These are phyloP conservation scores for Niveomyces coronatus DNA, from an alignment of 2,329 filamentous ascomycete species.

Conservation along the genomic window DNA sequence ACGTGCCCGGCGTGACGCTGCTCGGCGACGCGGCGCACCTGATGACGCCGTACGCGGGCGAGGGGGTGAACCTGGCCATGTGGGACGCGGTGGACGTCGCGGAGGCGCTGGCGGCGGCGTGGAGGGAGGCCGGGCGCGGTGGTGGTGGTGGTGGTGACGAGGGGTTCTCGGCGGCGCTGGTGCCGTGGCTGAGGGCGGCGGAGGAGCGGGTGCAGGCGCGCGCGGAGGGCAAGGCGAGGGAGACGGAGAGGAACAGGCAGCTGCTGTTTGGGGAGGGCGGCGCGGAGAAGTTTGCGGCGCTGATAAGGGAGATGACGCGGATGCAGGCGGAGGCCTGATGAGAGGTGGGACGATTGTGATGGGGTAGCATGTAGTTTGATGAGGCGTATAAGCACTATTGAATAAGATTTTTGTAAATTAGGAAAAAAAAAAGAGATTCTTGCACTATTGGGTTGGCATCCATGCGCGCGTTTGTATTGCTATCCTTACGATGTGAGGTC, in stretches of 20 bases:
- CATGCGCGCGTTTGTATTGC: no score
- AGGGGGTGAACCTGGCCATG: constrained; percentile 45
- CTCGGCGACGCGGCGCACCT: constrained; percentile 46
- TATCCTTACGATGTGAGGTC: no score
- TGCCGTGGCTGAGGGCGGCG: constrained; percentile 13
- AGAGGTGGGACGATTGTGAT: no score
- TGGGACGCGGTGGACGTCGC: constrained; percentile 37
- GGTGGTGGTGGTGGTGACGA: constrained; percentile 15
- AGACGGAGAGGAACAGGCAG: constrained; percentile 1
- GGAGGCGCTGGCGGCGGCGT: constrained; percentile 16
- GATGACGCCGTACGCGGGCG: constrained; percentile 40
- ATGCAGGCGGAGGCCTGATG: not conserved
- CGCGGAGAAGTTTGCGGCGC: constrained; percentile 1
- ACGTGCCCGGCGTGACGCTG: constrained; percentile 33
- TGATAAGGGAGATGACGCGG: not conserved
- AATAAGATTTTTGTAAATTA: no score
- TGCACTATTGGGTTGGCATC: no score
- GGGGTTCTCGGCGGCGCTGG: constrained; percentile 2
- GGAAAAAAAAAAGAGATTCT: no score
- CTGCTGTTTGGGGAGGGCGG: constrained; percentile 2
- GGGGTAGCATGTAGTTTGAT: no score
- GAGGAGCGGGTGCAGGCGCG: constrained; percentile 14
- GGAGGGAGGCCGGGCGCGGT: constrained; percentile 31
- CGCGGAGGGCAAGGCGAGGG: constrained; percentile 1
- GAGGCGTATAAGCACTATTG: no score